Evolutionary conservation across 2,329 filamentous ascomycete species (phyloP), one percentile per base, ranked within the genome.

Genomic region (Hypoxylon sp.): DNA sequence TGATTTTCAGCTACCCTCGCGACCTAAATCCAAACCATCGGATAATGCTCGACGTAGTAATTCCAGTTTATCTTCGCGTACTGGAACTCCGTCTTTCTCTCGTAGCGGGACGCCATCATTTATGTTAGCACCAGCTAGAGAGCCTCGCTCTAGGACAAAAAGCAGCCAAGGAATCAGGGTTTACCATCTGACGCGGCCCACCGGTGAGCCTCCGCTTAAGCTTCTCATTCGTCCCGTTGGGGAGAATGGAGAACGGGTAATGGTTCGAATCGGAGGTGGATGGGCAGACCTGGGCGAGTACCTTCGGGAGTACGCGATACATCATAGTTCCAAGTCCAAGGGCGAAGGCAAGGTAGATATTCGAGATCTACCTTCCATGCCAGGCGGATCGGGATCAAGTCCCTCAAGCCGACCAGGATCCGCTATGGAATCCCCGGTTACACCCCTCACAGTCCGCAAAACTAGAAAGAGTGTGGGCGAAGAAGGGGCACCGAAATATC

Each of bases 261-360:
- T 99, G 96, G 96, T 99, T 6, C 92, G 96, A 37, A 95, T 99
- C 11, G 96, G 96, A 11, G 96, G 96, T 65, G 96, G 96, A n/a
- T 99, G 96, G 96, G 94, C 94, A 13, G 96, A 99, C 79, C 84
- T 99, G 19, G 95, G 92, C 39, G 96, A 98, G 79, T 99, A 98
- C 77, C 85, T 99, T 46, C 92, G 94, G 73, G 94, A 97, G 79
- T 99, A 98, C 75, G 94, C 94, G 6, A 90, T 90, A 65, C 96
- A 99, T 77, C 96, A 99, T 78, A 92, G 93, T 47, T 90, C 93
- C n/a, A 90, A 88, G 46, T 87, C 87, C 56, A 79, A 82, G 65
- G 80, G 80, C 59, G 84, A 85, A 53, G 82, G 85, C 63, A 87
- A 85, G 75, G 84, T 91, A 8, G 88, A 91, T 74, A 83, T 91